These are phyloP conservation scores for Benincasa hispida DNA, from an alignment of 306 rosid species.

Conservation along the genomic window DNA sequence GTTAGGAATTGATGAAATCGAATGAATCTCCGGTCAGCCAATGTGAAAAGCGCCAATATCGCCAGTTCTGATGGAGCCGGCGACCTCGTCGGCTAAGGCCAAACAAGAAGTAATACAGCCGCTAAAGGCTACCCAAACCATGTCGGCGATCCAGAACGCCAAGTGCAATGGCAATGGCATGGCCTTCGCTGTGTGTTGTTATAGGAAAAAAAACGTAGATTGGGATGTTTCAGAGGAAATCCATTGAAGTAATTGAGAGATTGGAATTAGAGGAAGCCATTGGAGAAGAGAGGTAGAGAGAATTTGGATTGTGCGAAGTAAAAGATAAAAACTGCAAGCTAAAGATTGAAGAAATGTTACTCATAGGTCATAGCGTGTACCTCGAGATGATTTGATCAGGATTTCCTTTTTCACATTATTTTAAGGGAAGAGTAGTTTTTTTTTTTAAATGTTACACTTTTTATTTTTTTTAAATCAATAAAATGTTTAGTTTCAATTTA, in stretches of 20 bases:
- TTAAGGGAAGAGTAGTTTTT: not conserved
- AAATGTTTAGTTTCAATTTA: too few species aligned
- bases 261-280: not conserved
- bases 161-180: slow-evolving; percentile 65
- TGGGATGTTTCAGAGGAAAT: not conserved
- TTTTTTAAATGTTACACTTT: too few species aligned
- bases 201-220: not conserved
- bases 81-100: slow-evolving; percentile 75
- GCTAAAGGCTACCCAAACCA: slow-evolving; percentile 63
- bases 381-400: not conserved
- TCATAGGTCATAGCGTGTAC: not conserved
- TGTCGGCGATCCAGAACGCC: slow-evolving; percentile 52
- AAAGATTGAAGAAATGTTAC: not conserved
- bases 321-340: not conserved
- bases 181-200: not conserved
- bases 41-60: slow-evolving; percentile 81
- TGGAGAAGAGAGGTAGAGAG: not conserved
- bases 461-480: too few species aligned
- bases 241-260: not conserved
- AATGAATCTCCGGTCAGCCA: slow-evolving; percentile 28
- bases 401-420: not conserved
- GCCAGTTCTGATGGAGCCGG: slow-evolving; percentile 69
- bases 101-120: slow-evolving; percentile 82
- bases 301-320: not conserved
- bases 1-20: not conserved